These are phyloP conservation scores for Potentilla sterilis DNA, from an alignment of 306 rosid genomes.

Conservation along the genomic window DNA sequence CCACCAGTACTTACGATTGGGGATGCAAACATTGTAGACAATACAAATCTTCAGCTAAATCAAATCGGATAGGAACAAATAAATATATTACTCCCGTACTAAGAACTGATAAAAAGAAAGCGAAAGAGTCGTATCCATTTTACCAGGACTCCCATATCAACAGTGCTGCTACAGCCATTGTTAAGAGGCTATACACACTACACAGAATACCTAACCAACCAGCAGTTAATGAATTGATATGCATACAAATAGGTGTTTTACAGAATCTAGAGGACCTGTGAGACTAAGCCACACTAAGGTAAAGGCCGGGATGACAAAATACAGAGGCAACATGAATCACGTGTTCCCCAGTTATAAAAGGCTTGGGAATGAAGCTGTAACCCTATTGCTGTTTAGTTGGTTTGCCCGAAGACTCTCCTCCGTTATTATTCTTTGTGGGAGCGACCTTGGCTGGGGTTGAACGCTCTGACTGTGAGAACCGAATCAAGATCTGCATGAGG, in stretches of 20 bases:
- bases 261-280: conserved; percentile 25
- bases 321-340: conserved; percentile 1
- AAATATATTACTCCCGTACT: neutral
- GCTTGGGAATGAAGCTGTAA: neutral
- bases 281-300: conserved; percentile 21
- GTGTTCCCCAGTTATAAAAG: neutral
- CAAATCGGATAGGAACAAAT: neutral
- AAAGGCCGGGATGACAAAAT: conserved; percentile 20
- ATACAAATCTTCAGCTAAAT: no score
- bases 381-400: conserved; percentile 50
- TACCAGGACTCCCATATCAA: neutral
- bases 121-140: neutral
- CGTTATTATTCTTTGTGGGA: conserved; percentile 45
- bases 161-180: conserved; percentile 17
- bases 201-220: conserved; percentile 29
- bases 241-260: conserved; percentile 25
- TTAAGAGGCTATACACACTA: conserved; percentile 28
- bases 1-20: no score
- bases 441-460: conserved; percentile 72
- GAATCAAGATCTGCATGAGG: conserved; percentile 81
- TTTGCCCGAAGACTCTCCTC: conserved; percentile 29
- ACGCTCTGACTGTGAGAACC: conserved; percentile 83
- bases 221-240: conserved; percentile 33
- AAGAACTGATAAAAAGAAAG: neutral
- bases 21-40: no score